A percentile compares a stretch with the other conserved stretches of the same genome.
Conservation (phyloP, 306 rosid species). For the Luffa acutangula region DNA sequence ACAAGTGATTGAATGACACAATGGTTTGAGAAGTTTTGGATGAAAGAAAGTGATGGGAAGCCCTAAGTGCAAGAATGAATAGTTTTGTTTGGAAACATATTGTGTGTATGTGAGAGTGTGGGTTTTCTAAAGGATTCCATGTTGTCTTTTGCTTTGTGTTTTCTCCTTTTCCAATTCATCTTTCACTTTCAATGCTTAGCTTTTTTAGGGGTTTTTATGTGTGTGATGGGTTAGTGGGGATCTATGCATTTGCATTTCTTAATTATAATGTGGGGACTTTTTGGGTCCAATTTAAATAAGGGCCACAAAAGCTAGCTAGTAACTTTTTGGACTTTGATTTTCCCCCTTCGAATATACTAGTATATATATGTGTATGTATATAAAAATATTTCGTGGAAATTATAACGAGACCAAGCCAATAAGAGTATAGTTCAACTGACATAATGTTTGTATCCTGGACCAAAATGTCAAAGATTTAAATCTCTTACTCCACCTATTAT, state of each 20-base stretch:
- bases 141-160: neutral
- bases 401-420: neutral
- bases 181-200: conserved; percentile 4
- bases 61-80: neutral
- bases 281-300: neutral
- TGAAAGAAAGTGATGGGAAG: neutral
- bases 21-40: neutral
- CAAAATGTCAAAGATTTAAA: no score
- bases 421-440: no score
- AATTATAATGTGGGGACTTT: conserved; percentile 11
- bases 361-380: no score
- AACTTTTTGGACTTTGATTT: neutral
- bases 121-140: neutral
- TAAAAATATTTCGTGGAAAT: neutral
- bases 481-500: no score
- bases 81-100: neutral
- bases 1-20: neutral
- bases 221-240: conserved; percentile 37
- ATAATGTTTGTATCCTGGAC: no score
- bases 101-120: neutral
- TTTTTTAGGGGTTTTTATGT: neutral
- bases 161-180: neutral
- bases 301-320: neutral
- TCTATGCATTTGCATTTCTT: conserved; percentile 17
- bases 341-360: neutral